Base-by-base conservation (phyloP, 352 stramenopile genomes). In the Peronosclerospora sorghi region DNA sequence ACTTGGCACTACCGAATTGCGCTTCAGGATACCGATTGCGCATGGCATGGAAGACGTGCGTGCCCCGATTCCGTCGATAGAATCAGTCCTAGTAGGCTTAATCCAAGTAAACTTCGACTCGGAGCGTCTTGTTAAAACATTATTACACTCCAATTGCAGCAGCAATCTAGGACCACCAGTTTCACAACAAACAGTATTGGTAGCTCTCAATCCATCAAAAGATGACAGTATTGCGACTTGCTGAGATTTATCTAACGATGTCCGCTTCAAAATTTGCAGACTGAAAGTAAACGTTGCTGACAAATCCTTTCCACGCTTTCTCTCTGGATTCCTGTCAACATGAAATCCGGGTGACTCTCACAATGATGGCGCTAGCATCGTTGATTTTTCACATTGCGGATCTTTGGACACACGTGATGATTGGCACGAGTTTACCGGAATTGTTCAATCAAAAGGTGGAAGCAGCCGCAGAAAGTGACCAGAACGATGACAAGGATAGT, bases 331-430 rank as follows among this genome's bases (percentile, higher is more conserved):
- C 10, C 55, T 69, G 6, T 62, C 73, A 1, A 72, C 56, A n/a
- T 4, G 69, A 88, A 48, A 64, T 73, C 27, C 66, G 63, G 2
- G 57, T 87, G 12, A 56, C 83, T 10, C 46, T 87, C 5, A 85
- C 73, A 2, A 62, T 88, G 9, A 48, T 65, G 13, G 68, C 67
- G 5, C 39, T 88, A 21, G 70, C 80, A 28, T 69, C 75, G 9
- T 34, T 91, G 1, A 39, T 87, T n/a, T n/a, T n/a, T 8, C 69
- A 86, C 32, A 77, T 87, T 36, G 54, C 51, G 14, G 69, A 84
- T 34, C 78, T 70, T 23, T 87, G 75, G 73, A 45, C 71, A 9
- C 57, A 66, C 15, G 67, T 90, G 6, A n/a, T n/a, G n/a, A 42
- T 76, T 21, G 54, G 55, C 10, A 44, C 47, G 4, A 72, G 58